Conservation (phyloP, 2,329 filamentous ascomycete species). For the Verticillium klebahnii region DNA sequence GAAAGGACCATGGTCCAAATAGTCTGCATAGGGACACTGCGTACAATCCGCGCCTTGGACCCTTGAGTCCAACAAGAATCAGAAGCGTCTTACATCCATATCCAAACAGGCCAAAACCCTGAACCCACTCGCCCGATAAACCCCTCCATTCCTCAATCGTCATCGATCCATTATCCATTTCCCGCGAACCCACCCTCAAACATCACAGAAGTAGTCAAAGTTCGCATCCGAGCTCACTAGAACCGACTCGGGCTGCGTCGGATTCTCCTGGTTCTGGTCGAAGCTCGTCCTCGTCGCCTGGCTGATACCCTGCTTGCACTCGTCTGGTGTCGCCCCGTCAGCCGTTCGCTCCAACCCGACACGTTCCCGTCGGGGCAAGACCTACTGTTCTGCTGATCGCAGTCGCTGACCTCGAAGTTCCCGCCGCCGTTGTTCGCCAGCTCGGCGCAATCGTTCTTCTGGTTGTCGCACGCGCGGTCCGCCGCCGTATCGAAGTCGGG, state of each 20-base stretch:
- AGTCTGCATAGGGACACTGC: no score
- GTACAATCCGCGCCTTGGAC: not conserved
- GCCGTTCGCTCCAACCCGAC: not conserved
- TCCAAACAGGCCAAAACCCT: not conserved
- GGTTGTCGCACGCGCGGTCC: slow-evolving; percentile 41
- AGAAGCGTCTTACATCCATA: not conserved
- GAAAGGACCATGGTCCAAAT: not conserved
- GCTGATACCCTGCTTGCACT: slow-evolving; percentile 30
- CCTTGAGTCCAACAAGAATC: no score
- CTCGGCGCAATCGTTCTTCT: slow-evolving; percentile 42
- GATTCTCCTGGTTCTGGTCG: slow-evolving; percentile 19
- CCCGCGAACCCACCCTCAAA: slow-evolving; percentile 16
- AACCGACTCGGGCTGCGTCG: slow-evolving; percentile 18
- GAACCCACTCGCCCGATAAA: not conserved
- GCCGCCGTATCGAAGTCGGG: slow-evolving; percentile 36
- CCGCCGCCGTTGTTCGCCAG: slow-evolving; percentile 30
- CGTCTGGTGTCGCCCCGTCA: slow-evolving; percentile 18
- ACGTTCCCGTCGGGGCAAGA: not conserved
- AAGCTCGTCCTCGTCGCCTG: slow-evolving; percentile 7
- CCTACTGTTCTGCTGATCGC: slow-evolving; percentile 39
- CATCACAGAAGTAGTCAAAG: slow-evolving; percentile 43
- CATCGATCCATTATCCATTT: not conserved
- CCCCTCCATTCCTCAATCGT: not conserved
- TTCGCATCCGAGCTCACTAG: slow-evolving; percentile 35
- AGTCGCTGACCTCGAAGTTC: slow-evolving; percentile 35